Evolutionary conservation across 2,329 filamentous ascomycete species (phyloP).

Genomic region (Fusarium humuli): DNA sequence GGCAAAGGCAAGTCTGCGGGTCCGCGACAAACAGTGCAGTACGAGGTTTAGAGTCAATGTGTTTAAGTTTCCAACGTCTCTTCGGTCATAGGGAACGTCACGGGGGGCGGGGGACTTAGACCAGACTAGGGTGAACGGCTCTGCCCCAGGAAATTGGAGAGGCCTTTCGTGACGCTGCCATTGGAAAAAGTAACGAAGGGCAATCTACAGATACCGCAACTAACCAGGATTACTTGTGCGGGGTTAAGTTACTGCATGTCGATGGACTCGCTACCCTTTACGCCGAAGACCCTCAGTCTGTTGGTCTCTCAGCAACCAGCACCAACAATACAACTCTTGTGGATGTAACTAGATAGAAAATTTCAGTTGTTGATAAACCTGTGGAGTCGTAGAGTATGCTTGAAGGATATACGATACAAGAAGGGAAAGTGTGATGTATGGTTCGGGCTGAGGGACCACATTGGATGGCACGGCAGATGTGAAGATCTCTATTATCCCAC

Average conservation of each 20-base stretch:
- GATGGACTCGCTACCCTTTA: slow-evolving; percentile 44
- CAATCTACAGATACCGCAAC: not conserved
- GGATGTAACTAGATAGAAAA: not conserved
- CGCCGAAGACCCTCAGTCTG: slow-evolving; percentile 27
- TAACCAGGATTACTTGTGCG: slow-evolving; percentile 26
- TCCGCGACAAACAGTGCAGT: slow-evolving; percentile 38
- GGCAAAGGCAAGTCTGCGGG: slow-evolving; percentile 38
- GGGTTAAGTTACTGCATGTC: slow-evolving; percentile 24
- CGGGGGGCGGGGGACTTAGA: slow-evolving; percentile 25
- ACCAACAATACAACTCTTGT: not conserved
- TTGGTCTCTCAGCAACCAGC: slow-evolving; percentile 27
- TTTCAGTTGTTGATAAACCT: not conserved
- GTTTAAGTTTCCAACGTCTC: slow-evolving; percentile 12
- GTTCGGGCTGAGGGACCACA: slow-evolving; percentile 13
- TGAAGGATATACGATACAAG: not conserved
- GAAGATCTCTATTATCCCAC: slow-evolving; percentile 25
- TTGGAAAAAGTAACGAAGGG: not conserved
- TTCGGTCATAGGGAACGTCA: slow-evolving; percentile 45
- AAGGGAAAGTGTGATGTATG: slow-evolving; percentile 5
- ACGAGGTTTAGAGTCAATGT: not conserved
- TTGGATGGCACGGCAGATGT: slow-evolving; percentile 17
- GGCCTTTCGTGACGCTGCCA: slow-evolving; percentile 20
- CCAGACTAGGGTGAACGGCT: slow-evolving; percentile 38
- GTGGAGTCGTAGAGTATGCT: not conserved
- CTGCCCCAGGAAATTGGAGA: slow-evolving; percentile 37